Percentiles rank a stretch among this genome's conserved stretches.
phyloP scores from a whole-genome alignment of 1,284 basidiomycete genomes.

The Cerioporus squamosus region DNA sequence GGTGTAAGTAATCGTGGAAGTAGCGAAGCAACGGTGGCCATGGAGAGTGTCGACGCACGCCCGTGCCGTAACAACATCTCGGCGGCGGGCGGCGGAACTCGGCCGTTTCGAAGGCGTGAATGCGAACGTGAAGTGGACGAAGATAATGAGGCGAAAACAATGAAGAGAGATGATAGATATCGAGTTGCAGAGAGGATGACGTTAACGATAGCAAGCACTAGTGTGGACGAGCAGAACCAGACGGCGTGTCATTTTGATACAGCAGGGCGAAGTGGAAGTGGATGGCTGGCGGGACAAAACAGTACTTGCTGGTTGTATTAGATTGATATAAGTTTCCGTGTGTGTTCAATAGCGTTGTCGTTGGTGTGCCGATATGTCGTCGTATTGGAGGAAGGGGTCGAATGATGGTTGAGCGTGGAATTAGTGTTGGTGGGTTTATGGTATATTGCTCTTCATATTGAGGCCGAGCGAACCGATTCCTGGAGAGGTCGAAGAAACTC shows the following conservation, averaged over 20 bases:
- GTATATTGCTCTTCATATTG: no score
- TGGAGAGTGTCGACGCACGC: no score
- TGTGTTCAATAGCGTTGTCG: not conserved
- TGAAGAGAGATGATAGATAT: constrained; percentile 1
- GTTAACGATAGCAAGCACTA: constrained; percentile 27
- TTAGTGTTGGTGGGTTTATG: no score
- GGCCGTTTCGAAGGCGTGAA: no score
- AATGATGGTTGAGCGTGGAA: not conserved
- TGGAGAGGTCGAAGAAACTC: constrained; percentile 8
- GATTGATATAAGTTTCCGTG: constrained; percentile 14
- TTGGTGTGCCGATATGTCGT: constrained; percentile 1
- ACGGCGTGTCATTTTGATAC: constrained; percentile 24
- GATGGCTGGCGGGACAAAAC: not conserved
- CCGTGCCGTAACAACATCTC: no score
- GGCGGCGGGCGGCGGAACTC: no score
- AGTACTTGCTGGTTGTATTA: not conserved
- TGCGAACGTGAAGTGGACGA: not conserved
- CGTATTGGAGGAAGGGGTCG: not conserved
- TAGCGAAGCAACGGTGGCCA: not conserved
- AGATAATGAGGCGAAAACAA: not conserved
- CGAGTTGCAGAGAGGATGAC: constrained; percentile 15
- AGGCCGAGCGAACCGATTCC: no score
- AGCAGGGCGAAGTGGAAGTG: constrained; percentile 10
- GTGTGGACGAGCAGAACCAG: constrained; percentile 5
- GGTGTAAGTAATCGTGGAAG: not conserved